Percentiles rank a stretch among this genome's conserved stretches.
Conservation (phyloP, 352 stramenopile species). For the Phytophthora pseudosyringae region DNA sequence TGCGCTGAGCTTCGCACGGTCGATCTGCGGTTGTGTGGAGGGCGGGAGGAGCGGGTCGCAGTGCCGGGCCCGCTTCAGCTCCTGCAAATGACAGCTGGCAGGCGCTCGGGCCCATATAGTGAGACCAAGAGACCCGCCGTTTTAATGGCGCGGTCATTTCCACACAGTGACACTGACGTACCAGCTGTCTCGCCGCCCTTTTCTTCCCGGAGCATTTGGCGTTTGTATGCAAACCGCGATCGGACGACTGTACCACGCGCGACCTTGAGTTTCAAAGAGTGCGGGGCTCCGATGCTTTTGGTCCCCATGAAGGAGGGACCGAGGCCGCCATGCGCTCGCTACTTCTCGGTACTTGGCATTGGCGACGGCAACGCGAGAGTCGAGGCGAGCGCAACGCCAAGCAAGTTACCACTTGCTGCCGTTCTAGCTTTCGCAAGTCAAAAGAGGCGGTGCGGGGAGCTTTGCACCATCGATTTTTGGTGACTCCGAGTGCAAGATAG, state of each 20-base stretch:
- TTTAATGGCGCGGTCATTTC: conserved; percentile 14
- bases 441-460: conserved; percentile 22
- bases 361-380: background rate
- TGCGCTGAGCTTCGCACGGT: conserved; percentile 6
- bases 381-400: background rate
- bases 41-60: conserved; percentile 22
- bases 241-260: conserved; percentile 5
- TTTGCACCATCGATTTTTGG: conserved; percentile 29
- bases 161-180: background rate
- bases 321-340: background rate
- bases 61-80: conserved; percentile 11
- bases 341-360: background rate
- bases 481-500: conserved; percentile 28
- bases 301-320: background rate
- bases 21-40: conserved; percentile 27
- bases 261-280: background rate
- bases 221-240: conserved; percentile 14
- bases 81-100: conserved; percentile 11
- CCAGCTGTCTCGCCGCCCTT: conserved; percentile 1
- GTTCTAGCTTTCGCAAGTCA: background rate
- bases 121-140: conserved; percentile 21
- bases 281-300: too few species aligned
- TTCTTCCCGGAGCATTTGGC: conserved; percentile 10
- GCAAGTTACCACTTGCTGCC: background rate
- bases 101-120: conserved; percentile 2